Evolutionary conservation across 345 rosid species (phyloP).

Genomic region (Eucalyptus cloeziana): DNA sequence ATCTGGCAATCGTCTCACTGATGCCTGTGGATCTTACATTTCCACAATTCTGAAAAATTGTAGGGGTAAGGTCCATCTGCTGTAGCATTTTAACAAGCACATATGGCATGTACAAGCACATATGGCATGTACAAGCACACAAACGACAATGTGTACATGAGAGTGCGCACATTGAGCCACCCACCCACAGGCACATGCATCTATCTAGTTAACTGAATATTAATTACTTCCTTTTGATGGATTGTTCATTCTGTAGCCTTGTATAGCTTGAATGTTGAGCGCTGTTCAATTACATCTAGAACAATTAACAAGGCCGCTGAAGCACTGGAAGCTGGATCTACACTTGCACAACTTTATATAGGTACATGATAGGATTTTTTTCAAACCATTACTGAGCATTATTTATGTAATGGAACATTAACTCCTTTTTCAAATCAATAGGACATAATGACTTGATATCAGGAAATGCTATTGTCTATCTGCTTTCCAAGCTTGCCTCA

Average conservation of each 20-base stretch:
- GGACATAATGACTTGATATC: constrained; percentile 64
- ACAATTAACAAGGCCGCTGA: neutral
- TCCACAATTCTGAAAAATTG: constrained; percentile 76
- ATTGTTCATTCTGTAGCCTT: constrained; percentile 38
- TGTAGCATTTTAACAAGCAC: neutral
- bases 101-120: neutral
- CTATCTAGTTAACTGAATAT: neutral
- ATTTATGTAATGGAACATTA: neutral
- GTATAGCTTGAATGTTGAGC: constrained; percentile 39
- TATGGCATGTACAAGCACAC: neutral
- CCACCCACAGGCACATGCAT: neutral
- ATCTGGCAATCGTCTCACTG: constrained; percentile 93
- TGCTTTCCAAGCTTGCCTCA: constrained; percentile 49
- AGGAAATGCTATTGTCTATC: constrained; percentile 45
- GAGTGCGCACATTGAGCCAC: neutral
- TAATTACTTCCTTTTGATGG: neutral
- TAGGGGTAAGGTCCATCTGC: constrained; percentile 31
- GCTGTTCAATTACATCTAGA: neutral
- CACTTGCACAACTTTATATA: constrained; percentile 61
- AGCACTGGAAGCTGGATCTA: constrained; percentile 42
- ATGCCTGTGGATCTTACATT: constrained; percentile 93
- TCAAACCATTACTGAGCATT: neutral
- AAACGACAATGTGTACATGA: neutral
- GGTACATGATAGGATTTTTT: constrained; percentile 16
- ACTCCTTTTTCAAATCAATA: constrained; percentile 9